Evolutionary conservation across 2,329 filamentous ascomycete species (phyloP).

Genomic region (Colletotrichum sp.): DNA sequence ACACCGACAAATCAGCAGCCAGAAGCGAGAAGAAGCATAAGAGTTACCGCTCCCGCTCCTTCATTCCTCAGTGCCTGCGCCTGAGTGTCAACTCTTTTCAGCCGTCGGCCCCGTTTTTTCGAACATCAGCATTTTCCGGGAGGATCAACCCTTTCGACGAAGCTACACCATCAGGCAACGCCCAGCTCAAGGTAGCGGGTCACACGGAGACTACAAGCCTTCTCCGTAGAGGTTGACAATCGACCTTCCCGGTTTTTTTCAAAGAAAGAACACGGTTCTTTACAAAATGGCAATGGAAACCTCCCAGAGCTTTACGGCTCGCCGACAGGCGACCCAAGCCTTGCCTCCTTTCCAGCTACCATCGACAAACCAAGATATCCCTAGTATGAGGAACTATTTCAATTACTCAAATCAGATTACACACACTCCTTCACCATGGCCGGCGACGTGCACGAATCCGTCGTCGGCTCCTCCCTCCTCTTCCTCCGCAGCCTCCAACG

Average conservation of each 20-base stretch:
- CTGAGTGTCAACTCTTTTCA: not conserved
- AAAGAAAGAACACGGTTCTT: not conserved
- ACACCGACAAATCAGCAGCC: not conserved
- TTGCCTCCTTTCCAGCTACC: conserved; percentile 74
- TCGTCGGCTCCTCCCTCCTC: conserved; percentile 16
- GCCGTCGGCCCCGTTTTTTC: conserved; percentile 20
- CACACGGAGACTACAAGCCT: not conserved
- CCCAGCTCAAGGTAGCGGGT: not conserved
- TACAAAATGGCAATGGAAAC: conserved; percentile 19
- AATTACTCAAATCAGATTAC: conserved; percentile 6
- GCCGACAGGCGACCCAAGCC: conserved; percentile 71
- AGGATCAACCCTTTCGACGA: not conserved
- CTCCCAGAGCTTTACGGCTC: conserved; percentile 69
- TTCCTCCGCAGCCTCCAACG: conserved; percentile 59
- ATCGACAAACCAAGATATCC: conserved; percentile 56
- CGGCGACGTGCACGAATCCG: conserved; percentile 2
- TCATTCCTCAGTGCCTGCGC: conserved; percentile 5
- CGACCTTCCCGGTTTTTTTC: not conserved
- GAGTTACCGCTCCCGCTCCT: not conserved
- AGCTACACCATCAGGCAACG: not conserved
- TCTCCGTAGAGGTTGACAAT: conserved; percentile 2
- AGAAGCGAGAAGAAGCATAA: not conserved
- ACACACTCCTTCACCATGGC: conserved; percentile 3
- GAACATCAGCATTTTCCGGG: not conserved
- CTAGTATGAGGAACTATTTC: conserved; percentile 40